Percentiles rank a stretch among this genome's conserved stretches.
Evolutionary conservation across 441 rosid species (phyloP).

Genomic region (Melastoma candidum): DNA sequence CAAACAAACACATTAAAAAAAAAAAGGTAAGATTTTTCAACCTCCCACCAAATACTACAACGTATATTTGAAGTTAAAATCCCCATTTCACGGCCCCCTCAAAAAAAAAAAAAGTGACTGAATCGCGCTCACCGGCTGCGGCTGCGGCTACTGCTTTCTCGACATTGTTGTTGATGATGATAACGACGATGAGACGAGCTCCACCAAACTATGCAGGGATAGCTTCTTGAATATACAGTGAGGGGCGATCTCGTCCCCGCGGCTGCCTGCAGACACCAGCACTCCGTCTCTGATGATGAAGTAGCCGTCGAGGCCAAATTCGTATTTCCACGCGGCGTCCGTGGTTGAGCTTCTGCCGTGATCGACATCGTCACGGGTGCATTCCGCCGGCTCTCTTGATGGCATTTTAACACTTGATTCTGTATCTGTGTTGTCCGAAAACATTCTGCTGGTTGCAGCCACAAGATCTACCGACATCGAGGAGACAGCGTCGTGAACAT

Average conservation of each 20-base stretch:
- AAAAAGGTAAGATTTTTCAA: no score
- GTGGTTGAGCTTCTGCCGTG: constrained; percentile 19
- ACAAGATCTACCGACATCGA: constrained; percentile 62
- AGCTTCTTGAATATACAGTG: constrained; percentile 20
- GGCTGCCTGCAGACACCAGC: constrained; percentile 37
- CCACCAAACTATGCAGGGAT: constrained; percentile 11
- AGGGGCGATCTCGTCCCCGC: constrained; percentile 11
- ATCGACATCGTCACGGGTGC: constrained; percentile 43
- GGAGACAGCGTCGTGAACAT: constrained; percentile 61
- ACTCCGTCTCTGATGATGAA: constrained; percentile 70
- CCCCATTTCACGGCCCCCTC: no score
- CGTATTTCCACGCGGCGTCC: constrained; percentile 14
- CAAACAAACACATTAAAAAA: no score
- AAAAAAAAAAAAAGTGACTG: no score
- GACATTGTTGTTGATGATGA: constrained; percentile 9
- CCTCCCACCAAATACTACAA: no score
- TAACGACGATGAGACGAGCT: constrained; percentile 20
- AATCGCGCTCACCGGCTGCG: no score
- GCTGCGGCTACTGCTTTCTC: constrained; percentile 30
- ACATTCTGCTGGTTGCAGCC: constrained; percentile 45
- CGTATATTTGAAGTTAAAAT: no score
- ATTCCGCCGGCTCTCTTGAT: constrained; percentile 28
- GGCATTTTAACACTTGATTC: no score
- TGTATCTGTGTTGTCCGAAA: constrained; percentile 13
- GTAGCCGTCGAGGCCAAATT: constrained; percentile 26